Conservation (phyloP, 176 grass and related monocot genomes). For the Avena sativa region DNA sequence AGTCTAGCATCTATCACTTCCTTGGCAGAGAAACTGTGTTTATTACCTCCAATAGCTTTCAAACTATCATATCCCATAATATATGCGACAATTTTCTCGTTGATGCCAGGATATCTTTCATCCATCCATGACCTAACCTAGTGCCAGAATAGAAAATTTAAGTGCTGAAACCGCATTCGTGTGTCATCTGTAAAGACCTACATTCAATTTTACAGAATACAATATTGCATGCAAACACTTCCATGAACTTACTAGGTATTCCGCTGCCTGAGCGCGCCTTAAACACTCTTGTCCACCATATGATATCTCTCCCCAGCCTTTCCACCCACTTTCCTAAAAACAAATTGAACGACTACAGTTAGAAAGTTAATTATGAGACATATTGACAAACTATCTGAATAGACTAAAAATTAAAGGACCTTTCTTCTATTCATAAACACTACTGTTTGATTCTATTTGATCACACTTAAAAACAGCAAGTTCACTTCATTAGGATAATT, state of each 20-base stretch:
- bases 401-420: background rate
- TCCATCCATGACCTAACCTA: constrained; percentile 92
- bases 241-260: constrained; percentile 71
- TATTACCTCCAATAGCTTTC: constrained; percentile 58
- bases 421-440: background rate
- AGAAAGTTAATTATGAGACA: background rate
- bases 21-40: constrained; percentile 42
- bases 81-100: constrained; percentile 70
- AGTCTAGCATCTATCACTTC: constrained; percentile 74
- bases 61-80: constrained; percentile 83
- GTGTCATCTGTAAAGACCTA: background rate
- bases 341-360: background rate
- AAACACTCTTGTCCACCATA: constrained; percentile 80
- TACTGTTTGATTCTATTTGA: constrained; percentile 13
- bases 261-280: constrained; percentile 81
- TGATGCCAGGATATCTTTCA: constrained; percentile 71
- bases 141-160: constrained; percentile 25
- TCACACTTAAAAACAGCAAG: background rate
- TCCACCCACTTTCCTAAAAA: constrained; percentile 83
- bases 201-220: constrained; percentile 1
- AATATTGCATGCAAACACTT: constrained; percentile 1
- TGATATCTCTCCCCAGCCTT: constrained; percentile 97
- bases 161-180: constrained; percentile 19
- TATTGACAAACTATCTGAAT: constrained; percentile 25
- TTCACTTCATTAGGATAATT: background rate